Percentiles rank a stretch among this genome's conserved stretches.
These are phyloP conservation scores for Trifolium fragiferum DNA, from an alignment of 306 rosid species.

Conservation along the genomic window DNA sequence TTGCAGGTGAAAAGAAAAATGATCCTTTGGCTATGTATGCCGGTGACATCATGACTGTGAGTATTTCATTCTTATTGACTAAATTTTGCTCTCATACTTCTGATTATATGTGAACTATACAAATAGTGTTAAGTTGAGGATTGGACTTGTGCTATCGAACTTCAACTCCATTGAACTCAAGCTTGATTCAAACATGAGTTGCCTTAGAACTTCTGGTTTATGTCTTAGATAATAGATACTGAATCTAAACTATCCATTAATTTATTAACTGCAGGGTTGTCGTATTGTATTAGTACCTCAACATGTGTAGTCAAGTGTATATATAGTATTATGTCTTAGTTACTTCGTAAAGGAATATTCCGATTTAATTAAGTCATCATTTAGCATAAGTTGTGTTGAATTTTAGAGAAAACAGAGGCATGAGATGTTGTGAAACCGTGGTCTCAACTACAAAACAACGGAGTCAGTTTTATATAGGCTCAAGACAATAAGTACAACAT, in stretches of 20 bases:
- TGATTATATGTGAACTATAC: not conserved
- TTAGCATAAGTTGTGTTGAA: not conserved
- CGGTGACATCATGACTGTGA: slow-evolving; percentile 98
- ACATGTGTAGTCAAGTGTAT: slow-evolving; percentile 8
- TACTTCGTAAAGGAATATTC: slow-evolving; percentile 2
- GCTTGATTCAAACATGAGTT: not conserved
- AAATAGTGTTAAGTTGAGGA: slow-evolving; percentile 10
- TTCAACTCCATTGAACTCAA: slow-evolving; percentile 3
- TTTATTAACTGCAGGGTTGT: slow-evolving; percentile 13
- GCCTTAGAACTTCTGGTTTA: slow-evolving; percentile 10
- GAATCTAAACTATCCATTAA: slow-evolving; percentile 14
- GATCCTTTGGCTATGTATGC: slow-evolving; percentile 97
- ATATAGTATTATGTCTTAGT: slow-evolving; percentile 1
- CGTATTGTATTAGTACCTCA: slow-evolving; percentile 12
- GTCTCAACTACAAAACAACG: not conserved
- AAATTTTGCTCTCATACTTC: slow-evolving; percentile 21
- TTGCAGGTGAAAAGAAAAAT: slow-evolving; percentile 87
- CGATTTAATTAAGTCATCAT: slow-evolving; percentile 3
- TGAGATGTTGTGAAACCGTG: not conserved
- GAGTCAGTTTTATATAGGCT: not conserved
- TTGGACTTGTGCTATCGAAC: slow-evolving; percentile 19
- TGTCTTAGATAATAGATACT: slow-evolving; percentile 28
- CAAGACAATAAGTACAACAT: not conserved
- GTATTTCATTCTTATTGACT: slow-evolving; percentile 46
- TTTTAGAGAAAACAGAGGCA: not conserved